Evolutionary conservation across 352 stramenopile genomes (phyloP).

Genomic region (Pythium angustatum): DNA sequence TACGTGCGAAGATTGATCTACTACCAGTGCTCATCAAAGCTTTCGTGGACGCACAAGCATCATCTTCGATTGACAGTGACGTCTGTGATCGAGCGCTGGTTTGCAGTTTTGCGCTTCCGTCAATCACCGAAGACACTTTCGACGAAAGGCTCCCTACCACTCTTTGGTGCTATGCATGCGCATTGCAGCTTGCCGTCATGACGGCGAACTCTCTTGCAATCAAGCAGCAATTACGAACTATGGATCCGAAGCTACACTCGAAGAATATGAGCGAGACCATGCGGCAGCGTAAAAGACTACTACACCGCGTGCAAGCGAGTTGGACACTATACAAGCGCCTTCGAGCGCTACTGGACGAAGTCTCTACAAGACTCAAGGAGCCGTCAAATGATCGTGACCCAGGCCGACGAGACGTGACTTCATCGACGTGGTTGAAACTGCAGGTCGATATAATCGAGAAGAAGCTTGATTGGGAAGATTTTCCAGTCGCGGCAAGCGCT

Average conservation of each 20-base stretch:
- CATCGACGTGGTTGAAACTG: slow-evolving; percentile 17
- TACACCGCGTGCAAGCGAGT: slow-evolving; percentile 40
- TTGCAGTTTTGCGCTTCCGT: slow-evolving; percentile 48
- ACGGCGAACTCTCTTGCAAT: slow-evolving; percentile 25
- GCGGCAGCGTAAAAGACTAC: slow-evolving; percentile 23
- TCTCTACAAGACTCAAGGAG: slow-evolving; percentile 27
- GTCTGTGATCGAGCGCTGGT: slow-evolving; percentile 37
- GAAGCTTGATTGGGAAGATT: not conserved
- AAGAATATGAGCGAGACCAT: slow-evolving; percentile 6
- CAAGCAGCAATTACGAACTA: not conserved
- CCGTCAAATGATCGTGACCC: not conserved
- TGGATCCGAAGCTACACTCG: not conserved
- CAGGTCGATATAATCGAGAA: slow-evolving; percentile 23
- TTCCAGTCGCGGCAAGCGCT: not conserved
- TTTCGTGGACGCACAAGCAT: not conserved
- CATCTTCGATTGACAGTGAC: not conserved
- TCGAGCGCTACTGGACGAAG: slow-evolving; percentile 32
- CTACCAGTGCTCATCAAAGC: slow-evolving; percentile 4
- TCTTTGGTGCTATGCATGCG: slow-evolving; percentile 28
- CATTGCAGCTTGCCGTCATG: slow-evolving; percentile 13
- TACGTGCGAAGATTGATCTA: slow-evolving; percentile 13
- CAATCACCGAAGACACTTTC: slow-evolving; percentile 19
- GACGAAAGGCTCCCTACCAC: slow-evolving; percentile 3
- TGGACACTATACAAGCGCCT: slow-evolving; percentile 53
- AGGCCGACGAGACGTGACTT: not conserved